Conservation (phyloP, 257 asterid genomes). For the Solanum clarkiae region DNA sequence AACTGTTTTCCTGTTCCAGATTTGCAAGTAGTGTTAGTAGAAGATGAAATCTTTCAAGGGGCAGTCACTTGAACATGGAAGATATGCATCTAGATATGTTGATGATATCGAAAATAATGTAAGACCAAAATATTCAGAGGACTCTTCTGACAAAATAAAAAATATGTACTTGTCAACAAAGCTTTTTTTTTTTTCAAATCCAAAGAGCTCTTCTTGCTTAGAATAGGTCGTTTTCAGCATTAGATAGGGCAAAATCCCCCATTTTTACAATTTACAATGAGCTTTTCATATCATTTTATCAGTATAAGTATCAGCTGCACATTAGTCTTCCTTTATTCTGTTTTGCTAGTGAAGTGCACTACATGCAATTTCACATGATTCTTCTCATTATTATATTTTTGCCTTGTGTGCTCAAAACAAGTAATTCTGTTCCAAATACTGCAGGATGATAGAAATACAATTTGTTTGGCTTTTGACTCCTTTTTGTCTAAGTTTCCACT, state of each 20-base stretch:
- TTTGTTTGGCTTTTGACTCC: constrained; percentile 62
- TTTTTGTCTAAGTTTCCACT: constrained; percentile 62
- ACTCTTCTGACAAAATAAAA: neutral
- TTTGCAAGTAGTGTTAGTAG: neutral
- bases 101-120: neutral
- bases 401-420: neutral
- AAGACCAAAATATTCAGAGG: neutral
- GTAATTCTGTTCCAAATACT: constrained; percentile 2
- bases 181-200: neutral
- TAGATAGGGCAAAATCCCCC: neutral
- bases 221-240: neutral
- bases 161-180: neutral
- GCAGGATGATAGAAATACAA: constrained; percentile 61
- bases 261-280: neutral
- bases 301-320: neutral
- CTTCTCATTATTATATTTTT: neutral
- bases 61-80: neutral
- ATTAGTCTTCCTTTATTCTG: neutral
- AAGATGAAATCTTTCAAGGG: neutral
- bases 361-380: neutral
- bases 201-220: neutral
- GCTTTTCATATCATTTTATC: neutral
- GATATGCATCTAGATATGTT: neutral
- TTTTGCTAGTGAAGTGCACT: neutral
- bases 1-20: neutral